phyloP scores from a whole-genome alignment of 2,329 filamentous ascomycete genomes.

The Diatrype stigma region DNA sequence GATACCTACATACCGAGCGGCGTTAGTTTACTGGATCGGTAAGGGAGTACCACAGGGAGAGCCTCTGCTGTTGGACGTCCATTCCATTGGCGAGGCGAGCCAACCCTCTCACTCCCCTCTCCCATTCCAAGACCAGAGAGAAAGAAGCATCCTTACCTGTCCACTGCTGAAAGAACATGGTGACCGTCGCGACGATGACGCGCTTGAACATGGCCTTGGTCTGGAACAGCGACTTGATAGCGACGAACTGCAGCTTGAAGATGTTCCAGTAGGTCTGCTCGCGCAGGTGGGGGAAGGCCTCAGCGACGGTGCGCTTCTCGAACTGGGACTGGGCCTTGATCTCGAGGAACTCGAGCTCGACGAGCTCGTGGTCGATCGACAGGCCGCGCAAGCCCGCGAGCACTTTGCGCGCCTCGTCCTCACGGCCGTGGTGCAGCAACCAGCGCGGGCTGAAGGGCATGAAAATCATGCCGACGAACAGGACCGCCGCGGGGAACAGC shows the following conservation, averaged over 20 bases:
- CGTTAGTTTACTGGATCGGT: neutral
- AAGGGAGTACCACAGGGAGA: constrained; percentile 25
- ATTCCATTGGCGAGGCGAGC: no score
- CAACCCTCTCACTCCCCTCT: no score
- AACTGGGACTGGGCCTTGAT: constrained; percentile 77
- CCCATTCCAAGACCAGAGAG: no score
- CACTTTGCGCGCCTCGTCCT: constrained; percentile 61
- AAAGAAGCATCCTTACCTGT: constrained; percentile 24
- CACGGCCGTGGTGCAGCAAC: constrained; percentile 61
- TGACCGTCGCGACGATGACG: constrained; percentile 59
- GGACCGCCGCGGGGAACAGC: constrained; percentile 60
- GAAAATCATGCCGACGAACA: constrained; percentile 69
- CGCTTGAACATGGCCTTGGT: constrained; percentile 63
- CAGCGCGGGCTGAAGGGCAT: constrained; percentile 78
- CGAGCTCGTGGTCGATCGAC: constrained; percentile 58
- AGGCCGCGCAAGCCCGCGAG: constrained; percentile 63
- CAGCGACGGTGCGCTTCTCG: constrained; percentile 65
- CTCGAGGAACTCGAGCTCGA: constrained; percentile 75
- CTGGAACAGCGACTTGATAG: constrained; percentile 61
- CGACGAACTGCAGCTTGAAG: constrained; percentile 67
- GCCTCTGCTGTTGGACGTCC: no score
- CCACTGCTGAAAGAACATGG: constrained; percentile 58
- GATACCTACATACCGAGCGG: constrained; percentile 27
- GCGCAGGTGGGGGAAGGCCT: constrained; percentile 62
- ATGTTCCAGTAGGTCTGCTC: constrained; percentile 58